Evolutionary conservation across 1,284 basidiomycete genomes (phyloP), one percentile per base, ranked within the genome.

Genomic region (Leccinum pachyderme): DNA sequence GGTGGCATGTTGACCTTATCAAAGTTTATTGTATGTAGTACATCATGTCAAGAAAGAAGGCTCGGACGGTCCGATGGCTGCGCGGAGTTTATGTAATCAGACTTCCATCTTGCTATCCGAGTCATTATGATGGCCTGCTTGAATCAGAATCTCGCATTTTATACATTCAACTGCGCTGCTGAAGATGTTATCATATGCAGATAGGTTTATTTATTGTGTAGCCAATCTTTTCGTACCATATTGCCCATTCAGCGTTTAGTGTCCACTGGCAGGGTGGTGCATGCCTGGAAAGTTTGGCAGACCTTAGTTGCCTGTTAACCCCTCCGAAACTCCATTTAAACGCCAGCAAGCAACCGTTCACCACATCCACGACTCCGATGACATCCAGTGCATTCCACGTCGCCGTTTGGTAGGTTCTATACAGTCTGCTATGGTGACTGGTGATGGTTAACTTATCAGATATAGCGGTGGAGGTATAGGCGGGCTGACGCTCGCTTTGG

Each of bases 381-480:
- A 1, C 25, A 45, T 45, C 24, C 11, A 24, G 8, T 24, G 7
- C 32, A 2, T 47, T 54, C 22, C 43, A 35, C 13, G 44, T 54
- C 5, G 45, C 53, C 33, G 49, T 54, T 33, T 51, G 43, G 53
- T 54, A 25, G 11, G 48, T 12, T 50, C 25, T 28, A 15, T 4
- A 9, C 25, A 7, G 18, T 25, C 22, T 7, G 24, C 1, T 3
- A 43, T 18, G 18, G 18, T 18, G 22, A 32, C 32, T 47, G 8
- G 7, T n/a, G 8, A 9, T n/a, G 2, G 15, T 41, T 54, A 12
- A 58, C 32, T 1, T 46, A 28, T 4, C 37, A 24, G 25, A 25
- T 8, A 1, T 46, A 77, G 75, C 25, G 75, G 75, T 5, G 75
- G 69, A 12, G 75, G 75, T 2, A 70, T 75, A 33, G 74, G 68